Evolutionary conservation across 768 basidiomycete genomes (phyloP).

Genomic region (Termitomyces sp.): DNA sequence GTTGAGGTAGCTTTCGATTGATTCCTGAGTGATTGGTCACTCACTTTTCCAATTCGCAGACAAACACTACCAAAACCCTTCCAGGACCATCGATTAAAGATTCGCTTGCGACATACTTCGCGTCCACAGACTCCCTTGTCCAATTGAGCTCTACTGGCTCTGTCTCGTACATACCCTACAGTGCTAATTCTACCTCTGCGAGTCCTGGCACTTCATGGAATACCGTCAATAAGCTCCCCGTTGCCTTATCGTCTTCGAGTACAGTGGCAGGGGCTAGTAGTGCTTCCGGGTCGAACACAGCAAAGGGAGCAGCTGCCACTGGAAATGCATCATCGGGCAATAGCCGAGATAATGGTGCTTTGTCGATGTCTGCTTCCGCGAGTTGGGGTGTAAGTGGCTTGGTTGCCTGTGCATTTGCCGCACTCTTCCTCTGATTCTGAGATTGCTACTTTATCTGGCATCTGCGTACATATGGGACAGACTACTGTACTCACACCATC

Average conservation of each 20-base stretch:
- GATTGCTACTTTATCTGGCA: background rate
- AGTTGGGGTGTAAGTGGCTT: slow-evolving; percentile 8
- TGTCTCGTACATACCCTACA: slow-evolving; percentile 58
- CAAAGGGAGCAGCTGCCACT: slow-evolving; percentile 10
- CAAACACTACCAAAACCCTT: slow-evolving; percentile 58
- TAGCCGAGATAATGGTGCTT: slow-evolving; percentile 5
- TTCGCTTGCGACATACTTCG: slow-evolving; percentile 55
- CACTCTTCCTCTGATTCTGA: slow-evolving; percentile 7
- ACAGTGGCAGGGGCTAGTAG: background rate
- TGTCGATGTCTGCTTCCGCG: slow-evolving; percentile 3
- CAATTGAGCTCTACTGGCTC: slow-evolving; percentile 60
- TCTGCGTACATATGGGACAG: background rate
- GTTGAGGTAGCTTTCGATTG: slow-evolving; percentile 39
- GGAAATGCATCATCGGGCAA: slow-evolving; percentile 1
- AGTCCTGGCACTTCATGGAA: slow-evolving; percentile 47
- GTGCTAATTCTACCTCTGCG: slow-evolving; percentile 31
- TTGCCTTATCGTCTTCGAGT: slow-evolving; percentile 30
- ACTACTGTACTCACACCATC: background rate
- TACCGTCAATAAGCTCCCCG: slow-evolving; percentile 35
- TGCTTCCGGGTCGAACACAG: slow-evolving; percentile 4
- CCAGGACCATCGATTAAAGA: slow-evolving; percentile 59
- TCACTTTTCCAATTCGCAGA: slow-evolving; percentile 25
- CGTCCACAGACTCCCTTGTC: slow-evolving; percentile 52
- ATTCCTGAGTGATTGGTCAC: background rate
- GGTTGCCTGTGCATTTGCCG: slow-evolving; percentile 6